Evolutionary conservation across 257 asterid genomes (phyloP).

Genomic region (Solanum infundibuliforme): DNA sequence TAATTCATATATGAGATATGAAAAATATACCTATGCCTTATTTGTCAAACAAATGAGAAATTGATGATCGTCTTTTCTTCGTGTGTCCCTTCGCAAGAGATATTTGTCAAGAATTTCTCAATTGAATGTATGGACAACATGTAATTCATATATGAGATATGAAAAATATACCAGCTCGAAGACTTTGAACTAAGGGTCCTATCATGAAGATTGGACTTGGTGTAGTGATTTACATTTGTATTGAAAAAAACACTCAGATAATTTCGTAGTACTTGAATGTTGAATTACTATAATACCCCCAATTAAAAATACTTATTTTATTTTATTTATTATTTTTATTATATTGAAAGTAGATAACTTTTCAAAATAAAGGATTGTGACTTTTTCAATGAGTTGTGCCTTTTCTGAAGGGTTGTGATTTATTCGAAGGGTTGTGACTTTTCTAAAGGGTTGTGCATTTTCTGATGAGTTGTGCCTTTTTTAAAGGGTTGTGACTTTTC

Average conservation of each 20-base stretch:
- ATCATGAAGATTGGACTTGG: background rate
- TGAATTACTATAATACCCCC: no score
- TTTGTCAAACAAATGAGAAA: background rate
- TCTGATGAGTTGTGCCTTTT: no score
- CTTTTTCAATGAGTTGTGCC: no score
- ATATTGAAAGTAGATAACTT: no score
- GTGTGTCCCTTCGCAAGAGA: background rate
- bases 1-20: background rate
- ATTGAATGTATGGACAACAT: background rate
- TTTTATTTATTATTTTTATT: no score
- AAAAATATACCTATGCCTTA: background rate
- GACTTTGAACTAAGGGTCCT: background rate
- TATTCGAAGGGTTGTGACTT: no score
- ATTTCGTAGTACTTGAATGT: background rate
- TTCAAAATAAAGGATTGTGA: no score
- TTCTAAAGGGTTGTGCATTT: no score
- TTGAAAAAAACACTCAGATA: background rate
- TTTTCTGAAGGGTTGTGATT: no score
- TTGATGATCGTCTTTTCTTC: background rate
- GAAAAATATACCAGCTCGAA: background rate
- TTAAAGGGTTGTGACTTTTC: no score
- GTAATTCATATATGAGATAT: background rate
- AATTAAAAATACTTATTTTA: no score
- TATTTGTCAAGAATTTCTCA: background rate
- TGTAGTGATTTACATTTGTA: background rate